Percentiles rank a stretch among this genome's conserved stretches.
phyloP scores from a whole-genome alignment of 805 yeast species.

The Metschnikowia kunwiensis region DNA sequence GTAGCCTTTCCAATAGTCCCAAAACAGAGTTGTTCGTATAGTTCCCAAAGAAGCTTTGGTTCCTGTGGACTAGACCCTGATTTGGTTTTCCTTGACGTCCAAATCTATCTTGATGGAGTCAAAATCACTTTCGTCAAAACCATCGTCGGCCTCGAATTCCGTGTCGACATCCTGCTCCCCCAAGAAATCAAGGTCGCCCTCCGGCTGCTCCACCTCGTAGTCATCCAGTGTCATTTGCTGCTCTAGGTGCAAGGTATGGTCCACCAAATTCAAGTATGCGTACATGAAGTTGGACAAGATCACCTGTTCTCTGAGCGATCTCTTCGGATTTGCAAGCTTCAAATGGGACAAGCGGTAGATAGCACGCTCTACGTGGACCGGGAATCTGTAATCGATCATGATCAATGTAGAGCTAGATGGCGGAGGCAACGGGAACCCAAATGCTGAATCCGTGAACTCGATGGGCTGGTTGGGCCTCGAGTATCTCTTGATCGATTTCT shows the following conservation, averaged over 20 bases:
- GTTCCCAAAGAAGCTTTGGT: too few species aligned
- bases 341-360: constrained; percentile 89
- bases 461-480: constrained; percentile 46
- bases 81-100: constrained; percentile 13
- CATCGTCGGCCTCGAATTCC: constrained; percentile 19
- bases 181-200: constrained; percentile 15
- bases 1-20: too few species aligned
- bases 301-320: constrained; percentile 91
- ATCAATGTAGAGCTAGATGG: constrained; percentile 71
- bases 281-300: constrained; percentile 94
- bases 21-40: too few species aligned
- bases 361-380: constrained; percentile 94
- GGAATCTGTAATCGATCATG: constrained; percentile 83
- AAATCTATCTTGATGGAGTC: constrained; percentile 18
- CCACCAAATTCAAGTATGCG: constrained; percentile 90
- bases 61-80: constrained; percentile 4
- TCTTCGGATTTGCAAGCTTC: constrained; percentile 88
- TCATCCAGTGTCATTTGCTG: constrained; percentile 48
- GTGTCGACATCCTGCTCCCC: constrained; percentile 20
- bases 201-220: constrained; percentile 16
- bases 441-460: constrained; percentile 68
- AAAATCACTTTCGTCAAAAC: constrained; percentile 16
- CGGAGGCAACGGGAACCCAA: constrained; percentile 85
- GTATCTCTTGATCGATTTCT: constrained; percentile 39
- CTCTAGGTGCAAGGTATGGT: constrained; percentile 75